These are phyloP conservation scores for Hypsizygus ulmarius DNA, from an alignment of 1,284 basidiomycete genomes.

Conservation along the genomic window DNA sequence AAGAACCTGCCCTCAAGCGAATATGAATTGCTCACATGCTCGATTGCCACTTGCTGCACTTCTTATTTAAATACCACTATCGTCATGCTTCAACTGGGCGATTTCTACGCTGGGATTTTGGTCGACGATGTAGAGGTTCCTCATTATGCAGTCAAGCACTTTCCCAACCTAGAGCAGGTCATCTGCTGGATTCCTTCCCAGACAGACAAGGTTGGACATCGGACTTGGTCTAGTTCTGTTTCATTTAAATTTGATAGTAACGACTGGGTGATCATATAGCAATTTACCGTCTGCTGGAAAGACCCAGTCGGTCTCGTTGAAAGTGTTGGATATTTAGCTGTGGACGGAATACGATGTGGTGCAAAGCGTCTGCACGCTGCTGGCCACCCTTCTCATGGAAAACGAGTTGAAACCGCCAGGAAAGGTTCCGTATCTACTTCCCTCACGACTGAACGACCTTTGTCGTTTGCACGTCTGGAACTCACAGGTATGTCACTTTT, in stretches of 20 bases:
- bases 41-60: too few species aligned
- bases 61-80: too few species aligned
- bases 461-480: neutral
- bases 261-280: neutral
- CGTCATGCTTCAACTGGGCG: too few species aligned
- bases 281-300: conserved; percentile 11
- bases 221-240: too few species aligned
- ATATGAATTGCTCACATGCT: too few species aligned
- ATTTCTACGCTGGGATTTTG: too few species aligned
- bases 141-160: too few species aligned
- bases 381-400: neutral
- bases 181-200: conserved; percentile 6
- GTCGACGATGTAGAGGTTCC: too few species aligned
- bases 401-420: conserved; percentile 2
- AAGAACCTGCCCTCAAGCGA: too few species aligned
- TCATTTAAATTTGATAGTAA: too few species aligned
- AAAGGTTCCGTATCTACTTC: conserved; percentile 6
- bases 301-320: conserved; percentile 2
- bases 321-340: conserved; percentile 6
- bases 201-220: conserved; percentile 1
- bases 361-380: conserved; percentile 7
- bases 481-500: neutral
- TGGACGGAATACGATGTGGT: conserved; percentile 10
- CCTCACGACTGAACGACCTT: neutral
- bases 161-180: neutral